phyloP scores from a whole-genome alignment of 371 early-diverging fungal genomes.

The Catenaria anguillulae region DNA sequence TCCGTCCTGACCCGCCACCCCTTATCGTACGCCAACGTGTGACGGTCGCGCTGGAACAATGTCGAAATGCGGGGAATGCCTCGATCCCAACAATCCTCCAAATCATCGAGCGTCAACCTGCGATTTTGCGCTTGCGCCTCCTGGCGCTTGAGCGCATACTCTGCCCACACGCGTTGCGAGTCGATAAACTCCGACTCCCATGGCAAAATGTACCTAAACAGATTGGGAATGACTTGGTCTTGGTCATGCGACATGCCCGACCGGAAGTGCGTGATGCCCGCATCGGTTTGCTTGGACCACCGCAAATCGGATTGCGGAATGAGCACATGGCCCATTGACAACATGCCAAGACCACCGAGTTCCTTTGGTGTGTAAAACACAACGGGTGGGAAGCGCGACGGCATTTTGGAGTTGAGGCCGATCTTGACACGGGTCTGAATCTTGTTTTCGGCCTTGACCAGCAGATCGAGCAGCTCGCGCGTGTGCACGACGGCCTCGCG shows the following conservation, averaged over 20 bases:
- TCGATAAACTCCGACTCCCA: constrained; percentile 98
- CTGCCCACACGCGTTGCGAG: constrained; percentile 97
- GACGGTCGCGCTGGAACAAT: constrained; percentile 85
- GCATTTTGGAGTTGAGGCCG: constrained; percentile 98
- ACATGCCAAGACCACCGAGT: constrained; percentile 97
- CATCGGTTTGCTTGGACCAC: constrained; percentile 93
- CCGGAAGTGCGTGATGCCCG: constrained; percentile 95
- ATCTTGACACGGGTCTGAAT: constrained; percentile 98
- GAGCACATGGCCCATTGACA: constrained; percentile 95
- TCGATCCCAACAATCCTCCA: constrained; percentile 96
- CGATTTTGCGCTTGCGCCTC: constrained; percentile 93
- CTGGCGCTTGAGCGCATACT: constrained; percentile 92
- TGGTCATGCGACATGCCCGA: constrained; percentile 97
- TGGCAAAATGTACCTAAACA: constrained; percentile 94
- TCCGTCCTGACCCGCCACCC: constrained; percentile 96
- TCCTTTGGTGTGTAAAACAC: constrained; percentile 75
- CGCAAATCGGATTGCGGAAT: constrained; percentile 94
- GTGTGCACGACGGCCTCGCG: constrained; percentile 97
- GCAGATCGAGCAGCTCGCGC: constrained; percentile 84
- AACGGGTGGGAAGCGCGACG: constrained; percentile 95
- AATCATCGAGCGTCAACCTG: constrained; percentile 84
- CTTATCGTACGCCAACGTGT: constrained; percentile 96
- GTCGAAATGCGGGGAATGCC: constrained; percentile 99
- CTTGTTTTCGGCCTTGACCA: constrained; percentile 94
- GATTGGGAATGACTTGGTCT: constrained; percentile 90